Base-by-base conservation (phyloP, 345 rosid genomes). In the Tarenaya hassleriana region DNA sequence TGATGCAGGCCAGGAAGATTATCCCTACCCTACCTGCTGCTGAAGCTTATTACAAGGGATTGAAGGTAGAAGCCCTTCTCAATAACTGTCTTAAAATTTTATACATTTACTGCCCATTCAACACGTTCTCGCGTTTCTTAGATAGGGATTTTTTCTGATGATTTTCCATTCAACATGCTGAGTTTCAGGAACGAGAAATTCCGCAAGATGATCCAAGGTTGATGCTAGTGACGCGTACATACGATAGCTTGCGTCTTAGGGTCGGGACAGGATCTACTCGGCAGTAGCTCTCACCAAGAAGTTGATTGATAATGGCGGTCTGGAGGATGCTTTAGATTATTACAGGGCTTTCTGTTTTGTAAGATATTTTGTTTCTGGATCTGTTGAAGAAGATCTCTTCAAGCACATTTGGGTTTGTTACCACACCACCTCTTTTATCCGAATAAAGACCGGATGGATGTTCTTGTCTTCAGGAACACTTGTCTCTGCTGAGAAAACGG, bases 11-110 rank as follows among this genome's bases (percentile, higher is more conserved):
- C 42, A 88, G 88, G 39, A 77, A 69, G 0, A 12, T 68, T n/a
- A 40, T 33, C 21, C 81, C 76, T 0, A 19, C 71, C 8, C 64
- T 73, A 34, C 61, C 79, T 39, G 80, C 85, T 1, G 86, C 83
- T 53, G 94, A 88, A 72, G 88, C 97, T 49, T 92, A 92, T 68
- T 78, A 83, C 73, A 72, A 67, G 49, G 97, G 98, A 16, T 72
- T 88, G 61, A 83, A 81, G 62, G 98, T 84, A 66, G n/a, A n/a
- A 76, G 73, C 40, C 39, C 34, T 49, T 10, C 41, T 42, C 33
- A 34, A 33, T 55, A 34, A 24, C 29, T n/a, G n/a, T n/a, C n/a
- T n/a, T n/a, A n/a, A n/a, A n/a, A n/a, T n/a, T n/a, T n/a, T n/a
- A n/a, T n/a, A n/a, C n/a, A n/a, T 47, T 31, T 45, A 27, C 20